Evolutionary conservation across 73 alveolate species (phyloP), one percentile per base, ranked within the genome.

Genomic region (Paramecium sonneborni): DNA sequence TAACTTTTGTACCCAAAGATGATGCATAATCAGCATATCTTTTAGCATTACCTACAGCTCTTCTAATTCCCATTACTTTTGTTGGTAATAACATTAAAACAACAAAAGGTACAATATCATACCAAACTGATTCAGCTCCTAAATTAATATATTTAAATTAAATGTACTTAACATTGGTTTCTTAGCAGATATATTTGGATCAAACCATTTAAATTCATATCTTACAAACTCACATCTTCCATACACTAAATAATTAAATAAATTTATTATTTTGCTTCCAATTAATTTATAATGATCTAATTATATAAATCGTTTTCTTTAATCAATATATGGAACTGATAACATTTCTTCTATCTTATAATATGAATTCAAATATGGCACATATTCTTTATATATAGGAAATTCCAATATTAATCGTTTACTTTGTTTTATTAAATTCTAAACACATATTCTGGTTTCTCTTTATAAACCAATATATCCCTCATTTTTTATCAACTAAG

Each of bases 201-300:
- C 90, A 44, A 79, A 79, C 74, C 69, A 43, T 41, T 43, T 43
- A 57, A 79, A 79, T 43, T 79, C 90, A 23, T 79, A 46, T 79
- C 90, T 79, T 7, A 79, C 76, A 79, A 79, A 79, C 20, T 46
- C 74, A 8, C 10, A 37, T 11, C 35, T 46, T 8, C 90, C 90
- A 39, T 79, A 38, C 6, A 44, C 69, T 8, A 39, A 23, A 34
- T 41, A 79, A 23, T 43, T 79, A 0, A 20, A 41, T 1, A 39
- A 8, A 79, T 39, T 79, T 34, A 79, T n/a, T 44, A 0, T 34
- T 26, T 79, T 79, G 56, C 76, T 43, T 9, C 46, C 55, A n/a
- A 43, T 18, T 11, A 43, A 79, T 44, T 79, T 79, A 23, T 43
- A 43, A 5, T 79, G 74, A 79, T 79, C 90, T 14, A 43, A 43